These are phyloP conservation scores for Spergularia bocconei DNA, from an alignment of 148 eudicot genomes.

Conservation along the genomic window DNA sequence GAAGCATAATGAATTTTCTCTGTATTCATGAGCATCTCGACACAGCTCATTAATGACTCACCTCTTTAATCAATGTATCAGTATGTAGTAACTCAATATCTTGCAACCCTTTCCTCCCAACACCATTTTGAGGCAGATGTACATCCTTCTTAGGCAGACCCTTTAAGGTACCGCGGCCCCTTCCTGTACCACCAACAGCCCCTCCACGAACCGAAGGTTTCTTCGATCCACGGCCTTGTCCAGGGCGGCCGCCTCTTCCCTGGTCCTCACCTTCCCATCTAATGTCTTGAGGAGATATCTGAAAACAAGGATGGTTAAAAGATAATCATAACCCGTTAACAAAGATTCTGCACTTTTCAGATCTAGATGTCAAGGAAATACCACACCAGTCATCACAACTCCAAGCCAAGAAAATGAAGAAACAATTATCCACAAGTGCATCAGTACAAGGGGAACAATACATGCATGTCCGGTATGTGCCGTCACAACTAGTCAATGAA, in stretches of 20 bases:
- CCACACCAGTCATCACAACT: neutral
- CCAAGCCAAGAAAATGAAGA: neutral
- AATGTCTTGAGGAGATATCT: slow-evolving; percentile 62
- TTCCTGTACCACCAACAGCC: slow-evolving; percentile 41
- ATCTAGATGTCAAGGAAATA: neutral
- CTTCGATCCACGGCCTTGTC: slow-evolving; percentile 45
- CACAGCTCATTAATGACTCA: slow-evolving; percentile 18
- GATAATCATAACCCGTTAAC: neutral
- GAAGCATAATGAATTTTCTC: neutral
- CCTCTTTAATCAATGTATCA: slow-evolving; percentile 65
- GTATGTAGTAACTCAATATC: slow-evolving; percentile 68
- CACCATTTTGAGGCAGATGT: slow-evolving; percentile 45
- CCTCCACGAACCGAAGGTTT: slow-evolving; percentile 43
- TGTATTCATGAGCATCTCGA: neutral
- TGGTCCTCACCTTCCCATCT: slow-evolving; percentile 56
- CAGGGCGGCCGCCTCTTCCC: slow-evolving; percentile 44
- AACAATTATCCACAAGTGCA: neutral
- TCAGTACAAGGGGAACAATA: neutral
- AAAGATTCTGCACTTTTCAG: neutral
- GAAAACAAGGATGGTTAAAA: neutral
- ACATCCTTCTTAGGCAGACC: slow-evolving; percentile 41
- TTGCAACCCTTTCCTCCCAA: slow-evolving; percentile 47
- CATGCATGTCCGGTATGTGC: neutral
- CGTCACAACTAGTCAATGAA: too few species aligned
- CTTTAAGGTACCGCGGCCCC: slow-evolving; percentile 53